These are phyloP conservation scores for Castanea sativa DNA, from an alignment of 306 rosid species.

Conservation along the genomic window DNA sequence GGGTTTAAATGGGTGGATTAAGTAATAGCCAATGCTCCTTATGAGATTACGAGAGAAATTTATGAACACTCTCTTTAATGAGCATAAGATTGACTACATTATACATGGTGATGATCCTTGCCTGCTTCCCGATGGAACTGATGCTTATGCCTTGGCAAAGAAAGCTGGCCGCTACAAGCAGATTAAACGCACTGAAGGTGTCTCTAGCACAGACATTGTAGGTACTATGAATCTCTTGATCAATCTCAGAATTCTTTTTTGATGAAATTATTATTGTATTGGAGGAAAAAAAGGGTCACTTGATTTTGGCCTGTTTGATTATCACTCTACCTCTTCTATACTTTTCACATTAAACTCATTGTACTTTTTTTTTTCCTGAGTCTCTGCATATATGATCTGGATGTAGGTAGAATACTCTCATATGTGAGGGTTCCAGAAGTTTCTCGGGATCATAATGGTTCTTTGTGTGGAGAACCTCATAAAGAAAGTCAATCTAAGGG, in stretches of 20 bases:
- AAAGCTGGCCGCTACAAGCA: constrained; percentile 97
- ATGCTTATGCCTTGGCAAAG: constrained; percentile 97
- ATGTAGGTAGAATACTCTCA: too few relatives aligned
- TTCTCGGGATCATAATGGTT: too few relatives aligned
- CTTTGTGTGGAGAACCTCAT: too few relatives aligned
- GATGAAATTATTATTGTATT: background rate
- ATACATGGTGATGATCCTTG: constrained; percentile 99
- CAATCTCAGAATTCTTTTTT: constrained; percentile 5
- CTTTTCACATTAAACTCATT: constrained; percentile 13
- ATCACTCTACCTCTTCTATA: background rate
- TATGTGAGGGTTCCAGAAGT: too few relatives aligned
- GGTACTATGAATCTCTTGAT: constrained; percentile 62
- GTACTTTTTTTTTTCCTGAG: constrained; percentile 16
- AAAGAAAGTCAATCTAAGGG: too few relatives aligned
- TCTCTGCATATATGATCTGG: too few relatives aligned
- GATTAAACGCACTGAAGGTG: constrained; percentile 98
- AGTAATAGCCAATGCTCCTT: constrained; percentile 94
- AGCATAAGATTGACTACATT: constrained; percentile 90
- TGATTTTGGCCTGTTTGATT: background rate
- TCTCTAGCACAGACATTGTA: constrained; percentile 98
- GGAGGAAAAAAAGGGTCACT: background rate
- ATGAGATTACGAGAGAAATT: constrained; percentile 88
- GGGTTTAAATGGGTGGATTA: constrained; percentile 99
- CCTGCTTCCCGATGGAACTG: constrained; percentile 98
- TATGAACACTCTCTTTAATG: constrained; percentile 89